These are phyloP conservation scores for Gnaphalium uliginosum DNA, from an alignment of 129 eudicot species.

Conservation along the genomic window DNA sequence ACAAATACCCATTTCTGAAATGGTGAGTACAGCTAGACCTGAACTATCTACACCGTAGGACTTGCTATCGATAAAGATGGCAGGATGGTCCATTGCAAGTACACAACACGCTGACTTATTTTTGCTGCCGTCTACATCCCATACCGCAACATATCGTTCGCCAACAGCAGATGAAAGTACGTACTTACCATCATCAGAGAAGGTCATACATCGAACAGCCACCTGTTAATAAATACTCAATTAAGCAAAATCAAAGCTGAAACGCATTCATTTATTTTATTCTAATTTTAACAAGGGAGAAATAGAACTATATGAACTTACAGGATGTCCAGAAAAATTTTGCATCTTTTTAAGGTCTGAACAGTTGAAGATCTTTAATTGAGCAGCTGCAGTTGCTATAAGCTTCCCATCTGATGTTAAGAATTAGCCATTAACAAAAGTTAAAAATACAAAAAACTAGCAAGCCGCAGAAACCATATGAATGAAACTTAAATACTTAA, in stretches of 20 bases:
- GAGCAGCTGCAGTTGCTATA: slow-evolving; percentile 91
- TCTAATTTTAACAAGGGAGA: neutral
- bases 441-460: neutral
- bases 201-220: slow-evolving; percentile 74
- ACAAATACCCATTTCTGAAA: slow-evolving; percentile 87
- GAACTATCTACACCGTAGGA: slow-evolving; percentile 30
- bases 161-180: slow-evolving; percentile 72
- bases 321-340: slow-evolving; percentile 97
- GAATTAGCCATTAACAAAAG: slow-evolving; percentile 3
- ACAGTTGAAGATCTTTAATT: slow-evolving; percentile 72
- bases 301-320: slow-evolving; percentile 33
- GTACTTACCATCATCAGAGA: slow-evolving; percentile 78
- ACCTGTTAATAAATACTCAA: slow-evolving; percentile 43
- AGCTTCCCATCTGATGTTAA: slow-evolving; percentile 65
- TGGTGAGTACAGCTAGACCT: slow-evolving; percentile 66
- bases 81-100: slow-evolving; percentile 96
- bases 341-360: slow-evolving; percentile 76
- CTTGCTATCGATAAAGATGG: slow-evolving; percentile 68
- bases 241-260: neutral
- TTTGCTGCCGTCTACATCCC: slow-evolving; percentile 83
- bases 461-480: neutral
- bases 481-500: neutral
- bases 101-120: slow-evolving; percentile 60
- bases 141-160: slow-evolving; percentile 79
- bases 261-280: neutral